Percentiles rank a stretch among this genome's conserved stretches.
phyloP scores from a whole-genome alignment of 2,329 filamentous ascomycete species.

The Albophoma yamanashiensis region DNA sequence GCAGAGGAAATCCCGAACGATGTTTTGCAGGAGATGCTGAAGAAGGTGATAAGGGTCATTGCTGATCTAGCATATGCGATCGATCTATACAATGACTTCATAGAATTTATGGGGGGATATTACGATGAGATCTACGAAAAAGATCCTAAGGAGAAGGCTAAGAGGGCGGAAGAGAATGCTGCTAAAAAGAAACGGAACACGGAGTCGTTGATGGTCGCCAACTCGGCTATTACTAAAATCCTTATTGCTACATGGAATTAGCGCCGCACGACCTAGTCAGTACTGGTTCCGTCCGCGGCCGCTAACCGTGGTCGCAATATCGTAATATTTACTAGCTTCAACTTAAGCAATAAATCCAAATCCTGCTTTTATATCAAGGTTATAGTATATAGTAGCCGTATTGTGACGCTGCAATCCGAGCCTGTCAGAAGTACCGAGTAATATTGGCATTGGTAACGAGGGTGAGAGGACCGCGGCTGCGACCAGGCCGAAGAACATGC shows the following conservation, averaged over 20 bases:
- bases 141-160: background rate
- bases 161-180: background rate
- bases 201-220: background rate
- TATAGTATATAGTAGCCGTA: no score
- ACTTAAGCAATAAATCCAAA: no score
- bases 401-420: no score
- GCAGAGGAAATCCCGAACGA: background rate
- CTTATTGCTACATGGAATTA: background rate
- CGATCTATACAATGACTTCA: background rate
- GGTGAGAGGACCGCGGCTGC: no score
- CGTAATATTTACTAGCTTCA: no score
- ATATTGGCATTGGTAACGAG: no score
- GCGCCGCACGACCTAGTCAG: background rate
- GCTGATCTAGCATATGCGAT: background rate
- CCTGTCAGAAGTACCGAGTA: no score
- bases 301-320: no score
- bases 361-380: no score
- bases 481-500: no score
- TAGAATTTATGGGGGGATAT: background rate
- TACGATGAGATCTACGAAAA: background rate
- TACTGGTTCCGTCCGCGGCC: no score
- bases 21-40: background rate
- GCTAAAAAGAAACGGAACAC: background rate
- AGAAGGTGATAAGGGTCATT: background rate
- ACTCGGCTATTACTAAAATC: background rate